Evolutionary conservation across 176 grass and related monocot genomes (phyloP), one percentile per base, ranked within the genome.

Genomic region (Oropetium thomaeum): DNA sequence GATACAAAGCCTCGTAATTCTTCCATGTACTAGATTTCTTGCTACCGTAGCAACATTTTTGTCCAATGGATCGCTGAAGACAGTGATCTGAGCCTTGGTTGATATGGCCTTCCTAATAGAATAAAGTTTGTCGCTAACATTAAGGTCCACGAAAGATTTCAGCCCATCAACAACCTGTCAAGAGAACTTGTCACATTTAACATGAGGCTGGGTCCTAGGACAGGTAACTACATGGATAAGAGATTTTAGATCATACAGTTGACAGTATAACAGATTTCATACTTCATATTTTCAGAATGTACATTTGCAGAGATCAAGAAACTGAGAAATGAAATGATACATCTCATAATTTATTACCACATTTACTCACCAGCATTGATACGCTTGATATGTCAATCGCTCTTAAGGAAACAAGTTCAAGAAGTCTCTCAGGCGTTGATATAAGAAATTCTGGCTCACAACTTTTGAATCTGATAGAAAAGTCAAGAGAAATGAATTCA

Each of bases 371-470:
- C 89, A 98, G 51, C 83, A 98, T 82, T 32, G 91, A 94, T 73
- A 92, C 81, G 38, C 35, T 58, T 19, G 91, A 98, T 54, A 92
- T 94, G 64, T 95, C 91, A 63, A 94, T 79, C 5, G 87, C 89
- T 62, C 77, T 88, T 48, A 95, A 38, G 3, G 68, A 81, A 31
- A 92, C 58, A 55, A 98, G 84, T 51, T 98, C 91, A 86, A 94
- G 86, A 81, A 95, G 84, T 75, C 96, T 87, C 33, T 85, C 96
- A 11, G 89, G 96, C 4, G 96, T 94, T 29, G 96, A 85, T 74
- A 98, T 79, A 86, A 98, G 75, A 38, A 98, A 98, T 86, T 98
- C 96, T 0, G 96, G 96, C 35, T 98, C 96, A 38, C 96, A 94
- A 70, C 84, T 92, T 62, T 86, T 98, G 44, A 98, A 40, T 61